A percentile compares a stretch with the other conserved stretches of the same genome.
Evolutionary conservation across 768 basidiomycete species (phyloP).

Genomic region (Mycena metata): DNA sequence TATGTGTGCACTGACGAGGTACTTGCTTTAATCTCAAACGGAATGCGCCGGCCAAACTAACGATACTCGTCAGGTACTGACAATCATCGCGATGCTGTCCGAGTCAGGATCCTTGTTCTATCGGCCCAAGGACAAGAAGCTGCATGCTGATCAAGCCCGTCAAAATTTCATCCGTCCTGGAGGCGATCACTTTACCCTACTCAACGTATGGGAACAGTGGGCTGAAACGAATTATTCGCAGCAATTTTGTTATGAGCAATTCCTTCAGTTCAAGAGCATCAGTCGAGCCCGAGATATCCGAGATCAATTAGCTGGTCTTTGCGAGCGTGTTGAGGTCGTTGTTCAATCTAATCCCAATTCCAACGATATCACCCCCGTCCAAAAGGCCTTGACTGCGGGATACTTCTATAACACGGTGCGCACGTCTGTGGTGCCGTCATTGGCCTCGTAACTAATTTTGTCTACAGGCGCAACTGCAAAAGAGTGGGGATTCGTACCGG

Average conservation of each 20-base stretch:
- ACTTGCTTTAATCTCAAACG: conserved; percentile 28
- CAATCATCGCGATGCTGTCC: conserved; percentile 97
- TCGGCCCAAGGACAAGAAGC: conserved; percentile 97
- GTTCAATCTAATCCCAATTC: conserved; percentile 90
- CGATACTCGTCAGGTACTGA: conserved; percentile 74
- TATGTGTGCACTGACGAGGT: conserved; percentile 98
- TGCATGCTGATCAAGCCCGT: conserved; percentile 97
- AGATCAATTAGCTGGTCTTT: conserved; percentile 93
- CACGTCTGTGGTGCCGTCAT: conserved; percentile 25
- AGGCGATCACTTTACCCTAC: conserved; percentile 96
- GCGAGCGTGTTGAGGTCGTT: conserved; percentile 96
- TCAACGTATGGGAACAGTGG: conserved; percentile 99
- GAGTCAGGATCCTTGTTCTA: conserved; percentile 97
- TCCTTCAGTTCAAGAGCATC: conserved; percentile 94
- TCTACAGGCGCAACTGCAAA: conserved; percentile 87
- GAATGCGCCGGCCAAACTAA: neutral
- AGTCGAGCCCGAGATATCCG: conserved; percentile 96
- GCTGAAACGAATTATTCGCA: conserved; percentile 97
- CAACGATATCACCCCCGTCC: conserved; percentile 92
- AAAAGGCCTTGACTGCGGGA: conserved; percentile 95
- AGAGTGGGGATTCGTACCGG: conserved; percentile 96
- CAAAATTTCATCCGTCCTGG: conserved; percentile 97
- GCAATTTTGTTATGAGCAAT: conserved; percentile 97
- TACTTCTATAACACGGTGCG: conserved; percentile 96
- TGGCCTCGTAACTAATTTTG: neutral